Conservation (phyloP, 176 grass and related monocot species). For the Cocos nucifera region DNA sequence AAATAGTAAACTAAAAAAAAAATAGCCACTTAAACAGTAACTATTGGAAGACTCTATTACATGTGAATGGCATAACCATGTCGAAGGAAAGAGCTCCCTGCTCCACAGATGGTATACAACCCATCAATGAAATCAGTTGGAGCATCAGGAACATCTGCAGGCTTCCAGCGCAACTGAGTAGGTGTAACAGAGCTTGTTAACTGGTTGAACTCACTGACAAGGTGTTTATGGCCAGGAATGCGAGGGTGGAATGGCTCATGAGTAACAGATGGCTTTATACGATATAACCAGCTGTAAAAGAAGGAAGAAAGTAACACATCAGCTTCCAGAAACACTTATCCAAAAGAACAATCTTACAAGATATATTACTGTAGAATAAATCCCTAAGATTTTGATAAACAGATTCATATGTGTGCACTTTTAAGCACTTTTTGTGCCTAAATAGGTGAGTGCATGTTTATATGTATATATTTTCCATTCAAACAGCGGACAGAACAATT, state of each 20-base stretch:
- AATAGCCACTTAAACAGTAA: background rate
- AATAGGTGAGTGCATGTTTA: too few relatives aligned
- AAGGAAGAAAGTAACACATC: background rate
- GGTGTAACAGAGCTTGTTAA: constrained; percentile 54
- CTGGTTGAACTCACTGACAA: constrained; percentile 65
- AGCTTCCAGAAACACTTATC: too few relatives aligned
- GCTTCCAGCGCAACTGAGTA: constrained; percentile 82
- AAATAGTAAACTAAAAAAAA: too few relatives aligned
- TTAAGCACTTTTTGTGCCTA: too few relatives aligned
- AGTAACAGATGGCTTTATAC: constrained; percentile 96
- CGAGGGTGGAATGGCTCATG: constrained; percentile 84
- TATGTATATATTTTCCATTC: too few relatives aligned
- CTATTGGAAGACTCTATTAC: constrained; percentile 16
- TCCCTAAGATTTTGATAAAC: too few relatives aligned
- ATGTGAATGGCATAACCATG: constrained; percentile 90
- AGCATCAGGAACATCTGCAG: constrained; percentile 32
- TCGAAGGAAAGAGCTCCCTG: constrained; percentile 72
- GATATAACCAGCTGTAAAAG: constrained; percentile 65
- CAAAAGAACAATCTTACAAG: too few relatives aligned
- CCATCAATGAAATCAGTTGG: constrained; percentile 65
- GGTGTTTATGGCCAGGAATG: constrained; percentile 34
- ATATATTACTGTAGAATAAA: too few relatives aligned
- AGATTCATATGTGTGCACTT: too few relatives aligned
- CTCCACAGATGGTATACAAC: constrained; percentile 77
- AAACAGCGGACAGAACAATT: too few relatives aligned